These are phyloP conservation scores for Claviceps sorghi DNA, from an alignment of 2,329 filamentous ascomycete species.

Conservation along the genomic window DNA sequence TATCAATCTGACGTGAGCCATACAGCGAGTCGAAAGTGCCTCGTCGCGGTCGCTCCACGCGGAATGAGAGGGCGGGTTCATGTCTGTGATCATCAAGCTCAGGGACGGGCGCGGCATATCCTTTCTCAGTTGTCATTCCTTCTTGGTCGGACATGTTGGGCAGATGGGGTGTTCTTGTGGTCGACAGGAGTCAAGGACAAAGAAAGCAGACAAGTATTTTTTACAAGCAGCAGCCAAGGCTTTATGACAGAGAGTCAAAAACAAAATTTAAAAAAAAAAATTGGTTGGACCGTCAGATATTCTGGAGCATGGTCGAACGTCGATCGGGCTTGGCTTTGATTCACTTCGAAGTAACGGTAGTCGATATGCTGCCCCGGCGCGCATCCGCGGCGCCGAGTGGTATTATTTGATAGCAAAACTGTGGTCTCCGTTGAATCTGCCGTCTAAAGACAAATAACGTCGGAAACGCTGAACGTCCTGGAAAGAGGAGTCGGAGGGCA, in stretches of 20 bases:
- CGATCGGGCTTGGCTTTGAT: neutral
- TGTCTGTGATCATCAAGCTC: slow-evolving; percentile 80
- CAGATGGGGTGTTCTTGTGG: neutral
- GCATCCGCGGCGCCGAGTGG: slow-evolving; percentile 22
- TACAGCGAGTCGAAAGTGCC: slow-evolving; percentile 63
- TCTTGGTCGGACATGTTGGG: slow-evolving; percentile 51
- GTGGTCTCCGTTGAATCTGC: slow-evolving; percentile 4
- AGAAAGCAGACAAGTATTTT: neutral
- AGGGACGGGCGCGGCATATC: slow-evolving; percentile 60
- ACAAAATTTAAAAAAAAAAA: too few species aligned
- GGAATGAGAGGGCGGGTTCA: slow-evolving; percentile 46
- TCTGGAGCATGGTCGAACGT: neutral
- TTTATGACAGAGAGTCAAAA: neutral
- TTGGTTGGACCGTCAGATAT: slow-evolving; percentile 16
- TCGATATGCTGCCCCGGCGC: slow-evolving; percentile 17
- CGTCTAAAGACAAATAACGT: neutral
- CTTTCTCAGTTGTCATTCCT: slow-evolving; percentile 42
- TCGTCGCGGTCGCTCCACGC: slow-evolving; percentile 45
- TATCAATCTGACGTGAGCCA: slow-evolving; percentile 32
- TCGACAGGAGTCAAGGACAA: neutral
- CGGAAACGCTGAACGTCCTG: neutral
- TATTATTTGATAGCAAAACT: slow-evolving; percentile 16
- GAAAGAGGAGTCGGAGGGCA: neutral
- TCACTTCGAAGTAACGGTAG: neutral
- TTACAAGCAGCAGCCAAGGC: neutral